Percentiles rank a stretch among this genome's conserved stretches.
Evolutionary conservation across 1,284 basidiomycete genomes (phyloP).

Genomic region (Tylopilus sp.): DNA sequence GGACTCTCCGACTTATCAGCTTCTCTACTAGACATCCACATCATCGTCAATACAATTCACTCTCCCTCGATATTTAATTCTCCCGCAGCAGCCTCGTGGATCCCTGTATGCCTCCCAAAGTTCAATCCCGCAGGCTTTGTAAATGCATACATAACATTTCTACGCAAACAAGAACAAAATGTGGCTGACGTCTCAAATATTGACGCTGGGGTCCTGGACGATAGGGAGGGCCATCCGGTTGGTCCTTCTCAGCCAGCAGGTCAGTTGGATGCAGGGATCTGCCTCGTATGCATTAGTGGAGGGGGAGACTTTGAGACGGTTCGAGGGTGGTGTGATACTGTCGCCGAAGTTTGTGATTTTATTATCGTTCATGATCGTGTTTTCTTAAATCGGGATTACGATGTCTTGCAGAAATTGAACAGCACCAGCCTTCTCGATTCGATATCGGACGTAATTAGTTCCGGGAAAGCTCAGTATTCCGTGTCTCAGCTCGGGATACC

Average conservation of each 20-base stretch:
- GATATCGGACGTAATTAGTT: slow-evolving; percentile 43
- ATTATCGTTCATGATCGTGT: not conserved
- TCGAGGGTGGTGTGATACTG: slow-evolving; percentile 65
- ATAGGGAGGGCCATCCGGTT: not conserved
- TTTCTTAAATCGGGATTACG: not conserved
- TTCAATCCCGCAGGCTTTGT: slow-evolving; percentile 90
- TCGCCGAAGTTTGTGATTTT: slow-evolving; percentile 48
- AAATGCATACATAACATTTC: slow-evolving; percentile 85
- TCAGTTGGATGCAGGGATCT: slow-evolving; percentile 40
- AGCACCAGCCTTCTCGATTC: slow-evolving; percentile 53
- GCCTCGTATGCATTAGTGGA: slow-evolving; percentile 63
- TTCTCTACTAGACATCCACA: slow-evolving; percentile 64
- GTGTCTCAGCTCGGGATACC: slow-evolving; percentile 75
- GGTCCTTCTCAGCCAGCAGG: slow-evolving; percentile 6
- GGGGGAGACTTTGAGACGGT: slow-evolving; percentile 66
- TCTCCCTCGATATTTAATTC: slow-evolving; percentile 63
- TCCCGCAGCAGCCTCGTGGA: slow-evolving; percentile 80
- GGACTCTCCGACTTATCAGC: slow-evolving; percentile 3
- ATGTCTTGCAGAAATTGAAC: slow-evolving; percentile 50
- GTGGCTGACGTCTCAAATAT: slow-evolving; percentile 27
- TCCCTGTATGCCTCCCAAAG: slow-evolving; percentile 93
- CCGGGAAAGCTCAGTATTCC: slow-evolving; percentile 56
- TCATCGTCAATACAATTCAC: slow-evolving; percentile 79
- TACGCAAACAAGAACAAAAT: slow-evolving; percentile 35
- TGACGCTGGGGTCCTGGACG: not conserved